A percentile compares a stretch with the other conserved stretches of the same genome.
Evolutionary conservation across 768 basidiomycete species (phyloP).

Genomic region (Gautieria morchelliformis): DNA sequence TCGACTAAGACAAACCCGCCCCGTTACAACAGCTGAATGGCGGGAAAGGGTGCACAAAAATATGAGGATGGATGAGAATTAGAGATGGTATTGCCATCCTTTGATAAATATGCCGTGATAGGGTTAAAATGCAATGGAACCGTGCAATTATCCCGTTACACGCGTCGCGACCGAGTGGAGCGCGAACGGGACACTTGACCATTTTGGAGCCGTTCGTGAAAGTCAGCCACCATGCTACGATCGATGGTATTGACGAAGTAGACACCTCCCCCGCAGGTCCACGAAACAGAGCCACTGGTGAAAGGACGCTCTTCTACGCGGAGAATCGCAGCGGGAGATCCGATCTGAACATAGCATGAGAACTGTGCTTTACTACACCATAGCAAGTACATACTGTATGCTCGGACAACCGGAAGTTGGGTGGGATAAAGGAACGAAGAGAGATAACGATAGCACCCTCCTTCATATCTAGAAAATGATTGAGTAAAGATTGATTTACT

Average conservation of each 20-base stretch:
- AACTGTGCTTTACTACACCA: constrained; percentile 5
- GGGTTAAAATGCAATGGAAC: neutral
- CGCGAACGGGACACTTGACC: neutral
- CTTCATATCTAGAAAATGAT: constrained; percentile 90
- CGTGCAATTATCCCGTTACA: neutral
- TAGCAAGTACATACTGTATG: constrained; percentile 52
- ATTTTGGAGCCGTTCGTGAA: constrained; percentile 1
- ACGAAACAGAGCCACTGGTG: constrained; percentile 68
- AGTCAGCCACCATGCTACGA: constrained; percentile 22
- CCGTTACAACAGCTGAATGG: neutral
- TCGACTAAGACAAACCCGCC: neutral
- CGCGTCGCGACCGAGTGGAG: neutral
- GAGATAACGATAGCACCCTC: constrained; percentile 88
- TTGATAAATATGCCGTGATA: neutral
- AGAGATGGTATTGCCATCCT: neutral
- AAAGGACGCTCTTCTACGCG: constrained; percentile 62
- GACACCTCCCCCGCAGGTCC: constrained; percentile 61
- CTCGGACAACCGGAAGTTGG: constrained; percentile 69
- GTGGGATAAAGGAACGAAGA: constrained; percentile 75
- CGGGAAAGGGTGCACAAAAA: neutral
- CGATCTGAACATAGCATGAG: constrained; percentile 35
- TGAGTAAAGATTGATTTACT: constrained; percentile 84
- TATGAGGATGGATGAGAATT: neutral
- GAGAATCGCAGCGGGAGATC: constrained; percentile 77
- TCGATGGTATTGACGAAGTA: constrained; percentile 76